Evolutionary conservation across 2,329 filamentous ascomycete genomes (phyloP), one percentile per base, ranked within the genome.

Genomic region (Magnaporthiopsis incrustans): DNA sequence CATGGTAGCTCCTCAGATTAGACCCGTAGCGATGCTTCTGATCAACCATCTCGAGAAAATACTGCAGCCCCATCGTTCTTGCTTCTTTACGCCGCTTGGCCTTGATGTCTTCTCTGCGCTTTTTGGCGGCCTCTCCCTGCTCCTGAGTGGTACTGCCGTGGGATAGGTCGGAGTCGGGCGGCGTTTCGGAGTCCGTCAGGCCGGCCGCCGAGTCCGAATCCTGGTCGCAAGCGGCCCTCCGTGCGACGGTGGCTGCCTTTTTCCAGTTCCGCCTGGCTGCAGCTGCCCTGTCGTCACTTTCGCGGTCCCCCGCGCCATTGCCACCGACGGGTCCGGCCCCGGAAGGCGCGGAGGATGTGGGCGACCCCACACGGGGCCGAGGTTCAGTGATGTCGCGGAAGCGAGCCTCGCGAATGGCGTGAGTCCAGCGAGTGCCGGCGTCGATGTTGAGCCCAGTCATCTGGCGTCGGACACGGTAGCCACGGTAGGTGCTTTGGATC

Each of bases 31-130:
- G 85, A 73, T 97, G 92, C 74, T 96, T 93, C 60, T 87, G 77
- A 73, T 95, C 90, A 10, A 94, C 88, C 89, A 96, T 93, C 71
- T 97, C 84, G 15, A 87, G 79, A 67, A 95, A 96, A 72, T 96
- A 96, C 71, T 91, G 89, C 50, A 96, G 74, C 25, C 91, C 91
- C 90, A 96, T 94, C 73, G 86, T 88, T 73, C 88, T 90, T 1
- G 91, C 87, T 6, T 84, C 85, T 68, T 86, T 84, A 66, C 86
- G 85, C 50, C 87, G 81, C 69, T 84, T 80, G 0, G 77, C 77
- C 71, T 84, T 85, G 64, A 81, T 77, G 68, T 85, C 78, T 11
- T 79, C 73, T 64, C 78, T 78, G 60, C 75, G 73, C 63, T 76
- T 76, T 60, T 72, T 76, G 14, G 71, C 71, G 15, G 73, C 73